phyloP scores from a whole-genome alignment of 2,329 filamentous ascomycete species.

The Escovopsis sp. region DNA sequence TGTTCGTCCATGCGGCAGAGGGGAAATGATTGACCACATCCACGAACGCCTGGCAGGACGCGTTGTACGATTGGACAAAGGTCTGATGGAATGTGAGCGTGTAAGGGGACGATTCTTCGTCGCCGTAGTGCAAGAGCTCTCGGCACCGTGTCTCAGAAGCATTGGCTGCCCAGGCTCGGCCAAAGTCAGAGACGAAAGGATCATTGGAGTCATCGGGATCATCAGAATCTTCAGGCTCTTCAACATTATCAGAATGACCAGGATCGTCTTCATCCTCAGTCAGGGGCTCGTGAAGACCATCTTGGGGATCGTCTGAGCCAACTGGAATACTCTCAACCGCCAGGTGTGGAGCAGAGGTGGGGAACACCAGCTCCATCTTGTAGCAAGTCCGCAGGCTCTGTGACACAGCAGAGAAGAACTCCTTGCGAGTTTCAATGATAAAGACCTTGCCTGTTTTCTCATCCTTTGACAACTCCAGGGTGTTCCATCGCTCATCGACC shows the following conservation, averaged over 20 bases:
- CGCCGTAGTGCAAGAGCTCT: slow-evolving; percentile 29
- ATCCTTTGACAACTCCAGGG: slow-evolving; percentile 46
- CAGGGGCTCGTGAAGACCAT: slow-evolving; percentile 10
- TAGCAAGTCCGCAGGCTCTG: slow-evolving; percentile 53
- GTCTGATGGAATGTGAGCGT: slow-evolving; percentile 39
- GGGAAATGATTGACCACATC: slow-evolving; percentile 42
- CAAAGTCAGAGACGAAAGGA: background rate
- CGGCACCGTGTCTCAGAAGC: slow-evolving; percentile 4
- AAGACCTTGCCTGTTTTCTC: slow-evolving; percentile 41
- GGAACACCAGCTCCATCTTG: slow-evolving; percentile 36
- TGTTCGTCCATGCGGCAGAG: slow-evolving; percentile 14
- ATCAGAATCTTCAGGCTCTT: too few relatives aligned
- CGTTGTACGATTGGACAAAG: slow-evolving; percentile 39
- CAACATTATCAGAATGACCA: too few relatives aligned
- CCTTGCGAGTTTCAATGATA: slow-evolving; percentile 54
- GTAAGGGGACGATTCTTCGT: slow-evolving; percentile 24
- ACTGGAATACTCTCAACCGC: background rate
- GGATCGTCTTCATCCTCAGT: too few relatives aligned
- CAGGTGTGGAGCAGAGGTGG: background rate
- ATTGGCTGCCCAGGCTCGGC: background rate
- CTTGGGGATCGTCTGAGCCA: slow-evolving; percentile 16
- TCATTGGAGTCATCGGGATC: background rate
- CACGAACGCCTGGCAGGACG: slow-evolving; percentile 37
- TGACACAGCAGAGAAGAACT: slow-evolving; percentile 43
- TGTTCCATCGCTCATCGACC: slow-evolving; percentile 61